These are phyloP conservation scores for Bocquillonia castaneifolia DNA, from an alignment of 441 rosid genomes.

Conservation along the genomic window DNA sequence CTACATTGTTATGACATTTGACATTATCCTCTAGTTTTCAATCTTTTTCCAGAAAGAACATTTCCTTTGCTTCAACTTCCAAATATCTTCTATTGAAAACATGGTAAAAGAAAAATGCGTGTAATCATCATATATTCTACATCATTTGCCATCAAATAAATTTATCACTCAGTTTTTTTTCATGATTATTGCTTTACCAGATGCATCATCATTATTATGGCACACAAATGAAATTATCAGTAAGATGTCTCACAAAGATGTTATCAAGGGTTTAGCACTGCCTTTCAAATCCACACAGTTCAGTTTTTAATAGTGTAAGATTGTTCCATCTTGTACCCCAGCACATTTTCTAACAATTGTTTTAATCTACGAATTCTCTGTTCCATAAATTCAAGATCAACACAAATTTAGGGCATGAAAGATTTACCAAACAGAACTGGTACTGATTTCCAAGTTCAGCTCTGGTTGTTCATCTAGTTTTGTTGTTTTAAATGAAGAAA, in stretches of 20 bases:
- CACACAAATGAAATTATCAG: not conserved
- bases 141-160: not conserved
- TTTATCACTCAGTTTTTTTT: no score
- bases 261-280: not conserved
- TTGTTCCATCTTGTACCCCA: not conserved
- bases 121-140: not conserved
- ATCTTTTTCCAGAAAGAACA: not conserved
- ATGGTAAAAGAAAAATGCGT: not conserved
- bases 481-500: not conserved
- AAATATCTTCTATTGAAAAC: not conserved
- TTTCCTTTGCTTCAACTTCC: not conserved
- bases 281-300: not conserved
- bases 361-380: not conserved
- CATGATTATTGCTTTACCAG: not conserved
- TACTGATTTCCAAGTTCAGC: not conserved
- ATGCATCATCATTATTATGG: not conserved
- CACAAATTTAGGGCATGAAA: not conserved
- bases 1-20: not conserved
- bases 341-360: not conserved
- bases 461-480: not conserved
- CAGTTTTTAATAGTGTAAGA: not conserved
- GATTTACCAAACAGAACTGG: not conserved
- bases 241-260: not conserved
- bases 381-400: not conserved
- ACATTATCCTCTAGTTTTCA: not conserved